Conservation (phyloP, 805 yeast species). For the Cyberlindnera saturnus region DNA sequence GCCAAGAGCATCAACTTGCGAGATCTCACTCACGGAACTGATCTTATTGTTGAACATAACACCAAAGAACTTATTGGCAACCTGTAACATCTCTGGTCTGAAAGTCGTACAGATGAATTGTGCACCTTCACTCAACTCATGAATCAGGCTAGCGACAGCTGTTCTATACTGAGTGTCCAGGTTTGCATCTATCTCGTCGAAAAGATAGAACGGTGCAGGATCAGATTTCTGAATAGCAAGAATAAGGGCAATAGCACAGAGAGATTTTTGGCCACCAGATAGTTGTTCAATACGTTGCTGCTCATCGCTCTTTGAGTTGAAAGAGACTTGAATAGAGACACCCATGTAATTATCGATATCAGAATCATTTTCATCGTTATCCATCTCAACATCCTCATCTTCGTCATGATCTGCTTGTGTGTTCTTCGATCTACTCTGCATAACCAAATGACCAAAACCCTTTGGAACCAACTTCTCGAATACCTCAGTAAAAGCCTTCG, state of each 20-base stretch:
- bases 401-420: constrained; percentile 17
- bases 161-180: constrained; percentile 87
- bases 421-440: constrained; percentile 31
- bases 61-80: constrained; percentile 83
- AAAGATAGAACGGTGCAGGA: constrained; percentile 94
- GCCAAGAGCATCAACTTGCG: constrained; percentile 66
- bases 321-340: constrained; percentile 81
- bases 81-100: constrained; percentile 85
- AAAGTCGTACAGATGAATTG: constrained; percentile 97
- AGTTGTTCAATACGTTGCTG: constrained; percentile 85
- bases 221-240: constrained; percentile 92
- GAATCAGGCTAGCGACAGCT: constrained; percentile 74
- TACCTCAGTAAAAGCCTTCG: constrained; percentile 64
- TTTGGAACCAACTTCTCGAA: constrained; percentile 80
- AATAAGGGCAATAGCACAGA: constrained; percentile 93
- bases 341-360: constrained; percentile 59
- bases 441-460: constrained; percentile 70
- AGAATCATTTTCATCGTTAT: constrained; percentile 16
- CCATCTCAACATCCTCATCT: constrained; percentile 19
- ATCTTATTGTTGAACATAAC: constrained; percentile 80
- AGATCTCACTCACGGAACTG: constrained; percentile 68
- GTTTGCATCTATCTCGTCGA: constrained; percentile 96
- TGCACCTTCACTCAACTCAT: constrained; percentile 57
- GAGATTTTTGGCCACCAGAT: constrained; percentile 94
- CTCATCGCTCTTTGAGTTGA: constrained; percentile 79